Percentiles rank a stretch among this genome's conserved stretches.
Conservation (phyloP, 805 yeast genomes). For the Ogataea angusta region DNA sequence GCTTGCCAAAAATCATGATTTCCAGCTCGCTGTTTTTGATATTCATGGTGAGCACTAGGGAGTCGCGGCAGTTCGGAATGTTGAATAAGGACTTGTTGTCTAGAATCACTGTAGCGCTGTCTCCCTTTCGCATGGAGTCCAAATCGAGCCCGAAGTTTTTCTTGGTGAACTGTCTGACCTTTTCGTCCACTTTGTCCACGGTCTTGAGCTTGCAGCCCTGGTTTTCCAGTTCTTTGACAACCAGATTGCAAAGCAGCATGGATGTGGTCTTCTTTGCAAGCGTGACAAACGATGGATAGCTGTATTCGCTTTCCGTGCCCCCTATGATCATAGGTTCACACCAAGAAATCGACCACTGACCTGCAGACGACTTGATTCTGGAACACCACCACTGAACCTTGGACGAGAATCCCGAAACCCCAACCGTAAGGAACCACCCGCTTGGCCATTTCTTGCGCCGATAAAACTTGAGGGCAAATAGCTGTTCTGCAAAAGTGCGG, state of each 20-base stretch:
- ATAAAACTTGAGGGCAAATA: slow-evolving; percentile 35
- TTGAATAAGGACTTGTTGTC: slow-evolving; percentile 36
- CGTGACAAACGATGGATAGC: slow-evolving; percentile 34
- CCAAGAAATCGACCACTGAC: slow-evolving; percentile 58
- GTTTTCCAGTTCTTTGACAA: slow-evolving; percentile 45
- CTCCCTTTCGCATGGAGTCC: slow-evolving; percentile 22
- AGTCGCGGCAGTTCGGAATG: slow-evolving; percentile 35
- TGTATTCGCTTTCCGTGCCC: slow-evolving; percentile 20
- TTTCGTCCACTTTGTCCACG: slow-evolving; percentile 21
- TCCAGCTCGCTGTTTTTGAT: slow-evolving; percentile 28
- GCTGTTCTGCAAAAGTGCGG: slow-evolving; percentile 18
- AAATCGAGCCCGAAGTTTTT: slow-evolving; percentile 29
- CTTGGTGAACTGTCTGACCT: slow-evolving; percentile 20
- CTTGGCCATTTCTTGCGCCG: slow-evolving; percentile 54
- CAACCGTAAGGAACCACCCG: slow-evolving; percentile 50
- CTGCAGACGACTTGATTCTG: slow-evolving; percentile 44
- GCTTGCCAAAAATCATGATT: slow-evolving; percentile 35
- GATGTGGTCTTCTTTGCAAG: slow-evolving; percentile 45
- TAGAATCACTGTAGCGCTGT: slow-evolving; percentile 32
- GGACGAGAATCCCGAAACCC: slow-evolving; percentile 35
- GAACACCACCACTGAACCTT: slow-evolving; percentile 52
- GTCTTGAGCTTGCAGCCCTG: slow-evolving; percentile 39
- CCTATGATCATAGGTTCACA: slow-evolving; percentile 31
- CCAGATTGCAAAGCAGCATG: slow-evolving; percentile 47
- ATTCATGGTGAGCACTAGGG: slow-evolving; percentile 32